phyloP scores from a whole-genome alignment of 352 stramenopile species.

The Aphanomyces cochlioides region DNA sequence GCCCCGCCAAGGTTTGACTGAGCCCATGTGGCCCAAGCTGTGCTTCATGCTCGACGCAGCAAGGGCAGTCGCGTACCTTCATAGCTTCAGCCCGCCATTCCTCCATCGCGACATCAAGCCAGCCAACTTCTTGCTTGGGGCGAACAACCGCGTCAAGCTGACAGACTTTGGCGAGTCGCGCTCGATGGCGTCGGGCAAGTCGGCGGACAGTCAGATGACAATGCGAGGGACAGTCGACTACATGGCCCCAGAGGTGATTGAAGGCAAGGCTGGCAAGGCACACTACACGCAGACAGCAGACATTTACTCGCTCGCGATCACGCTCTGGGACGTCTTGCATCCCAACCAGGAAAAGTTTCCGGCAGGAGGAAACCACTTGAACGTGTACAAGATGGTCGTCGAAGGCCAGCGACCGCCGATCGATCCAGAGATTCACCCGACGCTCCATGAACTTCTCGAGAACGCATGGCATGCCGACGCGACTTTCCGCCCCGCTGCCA shows the following conservation, averaged over 20 bases:
- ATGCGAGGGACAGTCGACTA: constrained; percentile 46
- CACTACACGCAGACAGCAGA: constrained; percentile 49
- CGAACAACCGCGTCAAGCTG: constrained; percentile 45
- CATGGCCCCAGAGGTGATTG: constrained; percentile 54
- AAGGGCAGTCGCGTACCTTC: constrained; percentile 60
- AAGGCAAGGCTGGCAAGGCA: constrained; percentile 34
- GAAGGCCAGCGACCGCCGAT: constrained; percentile 40
- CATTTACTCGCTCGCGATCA: constrained; percentile 58
- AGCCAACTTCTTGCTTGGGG: constrained; percentile 59
- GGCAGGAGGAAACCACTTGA: constrained; percentile 35
- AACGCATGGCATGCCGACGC: constrained; percentile 40
- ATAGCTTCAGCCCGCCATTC: constrained; percentile 68
- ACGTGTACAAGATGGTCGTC: constrained; percentile 43
- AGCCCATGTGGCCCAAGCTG: constrained; percentile 34
- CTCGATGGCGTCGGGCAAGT: constrained; percentile 30
- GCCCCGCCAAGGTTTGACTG: background rate
- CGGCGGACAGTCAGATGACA: constrained; percentile 33
- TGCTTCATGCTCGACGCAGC: constrained; percentile 66
- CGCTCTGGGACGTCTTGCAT: constrained; percentile 63
- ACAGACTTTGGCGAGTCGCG: constrained; percentile 62
- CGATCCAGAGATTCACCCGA: constrained; percentile 27
- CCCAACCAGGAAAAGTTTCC: constrained; percentile 44
- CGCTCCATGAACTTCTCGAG: constrained; percentile 36
- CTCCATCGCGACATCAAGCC: constrained; percentile 71
- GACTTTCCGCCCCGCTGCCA: constrained; percentile 36